Evolutionary conservation across 129 eudicot species (phyloP).

Genomic region (Artemisia argyi): DNA sequence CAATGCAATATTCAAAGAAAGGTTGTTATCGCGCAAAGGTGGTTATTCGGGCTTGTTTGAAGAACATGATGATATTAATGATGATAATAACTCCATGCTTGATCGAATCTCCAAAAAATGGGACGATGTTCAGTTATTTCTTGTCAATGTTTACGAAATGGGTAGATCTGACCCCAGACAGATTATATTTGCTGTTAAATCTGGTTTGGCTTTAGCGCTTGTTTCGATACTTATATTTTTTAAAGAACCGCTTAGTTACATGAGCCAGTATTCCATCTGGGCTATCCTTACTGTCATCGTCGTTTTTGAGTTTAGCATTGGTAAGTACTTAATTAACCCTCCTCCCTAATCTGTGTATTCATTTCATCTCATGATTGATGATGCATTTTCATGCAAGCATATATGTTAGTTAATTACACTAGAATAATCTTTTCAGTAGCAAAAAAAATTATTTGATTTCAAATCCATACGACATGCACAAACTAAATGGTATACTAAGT

Average conservation of each 20-base stretch:
- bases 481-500: too few species aligned
- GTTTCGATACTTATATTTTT: constrained; percentile 41
- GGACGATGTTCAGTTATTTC: too few species aligned
- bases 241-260: constrained; percentile 55
- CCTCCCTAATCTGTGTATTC: neutral
- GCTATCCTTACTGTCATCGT: constrained; percentile 88
- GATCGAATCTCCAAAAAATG: too few species aligned
- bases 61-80: too few species aligned
- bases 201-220: constrained; percentile 70
- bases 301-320: constrained; percentile 91
- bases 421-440: too few species aligned
- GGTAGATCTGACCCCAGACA: constrained; percentile 69
- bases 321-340: constrained; percentile 24
- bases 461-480: too few species aligned
- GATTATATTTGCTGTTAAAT: constrained; percentile 67
- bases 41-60: too few species aligned
- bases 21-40: too few species aligned
- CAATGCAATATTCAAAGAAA: too few species aligned
- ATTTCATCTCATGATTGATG: neutral
- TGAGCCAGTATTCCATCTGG: constrained; percentile 68
- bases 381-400: neutral
- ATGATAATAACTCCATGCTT: too few species aligned
- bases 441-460: too few species aligned
- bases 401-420: neutral
- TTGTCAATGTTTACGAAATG: too few species aligned